Evolutionary conservation across 345 rosid species (phyloP), one percentile per base, ranked within the genome.

Genomic region (Dimocarpus longan): DNA sequence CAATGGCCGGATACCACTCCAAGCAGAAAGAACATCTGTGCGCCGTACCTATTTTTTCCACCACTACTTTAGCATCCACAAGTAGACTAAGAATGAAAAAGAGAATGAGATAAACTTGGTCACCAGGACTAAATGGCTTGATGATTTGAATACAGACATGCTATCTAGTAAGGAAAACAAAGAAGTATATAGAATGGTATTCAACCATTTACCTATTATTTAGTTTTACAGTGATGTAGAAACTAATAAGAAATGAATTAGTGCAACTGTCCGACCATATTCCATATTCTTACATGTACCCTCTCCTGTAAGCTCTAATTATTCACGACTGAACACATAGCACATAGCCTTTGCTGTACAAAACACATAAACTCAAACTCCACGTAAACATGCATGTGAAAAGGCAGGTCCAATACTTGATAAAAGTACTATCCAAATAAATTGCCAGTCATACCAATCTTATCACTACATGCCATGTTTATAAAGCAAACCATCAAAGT

Each of bases 1-100:
- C 87, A 95, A 82, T 32, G 99, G 99, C 56, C 99, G 98, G 76
- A 95, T 95, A 44, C 99, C 99, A 87, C 99, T 95, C 99, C 99
- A 95, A 56, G 97, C 99, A 72, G 99, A 95, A 76, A 95, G 98
- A 82, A 95, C 98, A 90, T 95, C 99, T 26, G 83, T 54, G 48
- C 99, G 95, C 8, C 99, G 90, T 9, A 95, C 99, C 99, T 93
- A 81, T 59, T 79, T 56, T 80, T 75, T 69, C 22, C 67, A 74
- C 46, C 70, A 68, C 43, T 60, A 70, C 26, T 73, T 77, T 43
- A 82, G 28, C 75, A 13, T 81, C 75, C 63, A 82, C 63, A 76
- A 37, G 68, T 70, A 77, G 77, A 76, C 24, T n/a, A 28, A 78
- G 12, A 44, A 70, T 21, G 67, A 70, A 56, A 83, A 44, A 28